Base-by-base conservation (phyloP, 2,329 filamentous ascomycete species). In the Pestalotiopsis fici region DNA sequence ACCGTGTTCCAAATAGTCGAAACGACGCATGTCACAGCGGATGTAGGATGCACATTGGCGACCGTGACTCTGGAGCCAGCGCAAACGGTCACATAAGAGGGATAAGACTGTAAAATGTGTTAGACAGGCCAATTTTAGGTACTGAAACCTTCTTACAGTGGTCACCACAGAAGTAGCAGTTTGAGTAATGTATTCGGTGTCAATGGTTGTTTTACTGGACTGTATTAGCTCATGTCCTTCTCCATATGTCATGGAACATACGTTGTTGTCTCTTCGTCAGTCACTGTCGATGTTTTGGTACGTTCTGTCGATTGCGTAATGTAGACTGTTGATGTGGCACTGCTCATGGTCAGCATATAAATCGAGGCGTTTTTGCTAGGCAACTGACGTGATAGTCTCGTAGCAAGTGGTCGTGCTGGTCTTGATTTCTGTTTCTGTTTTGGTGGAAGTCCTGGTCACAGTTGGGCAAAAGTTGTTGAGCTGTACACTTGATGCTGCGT, bases 371-470 rank as follows among this genome's bases (percentile, higher is more conserved):
- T 57, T 64, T 13, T 64, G 11, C 1, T 35, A 43, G 35, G 13
- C 4, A 13, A 37, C 39, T 31, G 50, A 23, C 23, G 70, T 72
- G 47, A 69, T 66, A 13, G 70, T 70, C 18, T 70, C 69, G 7
- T 66, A 65, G 39, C 62, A 62, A n/a, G 61, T 65, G 15, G 56
- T 56, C 11, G 62, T 64, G 4, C 25, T 43, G 3, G 70, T 74
- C 27, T 70, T 47, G 3, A 70, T 74, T 28, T 70, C 55, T n/a
- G 69, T 72, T 37, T 67, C 56, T 7, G 68, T 68, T 7, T 69
- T 47, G 13, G 69, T 72, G 18, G 59, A 43, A 3, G 43, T 68
- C 23, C 66, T 65, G 21, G 64, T 65, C 11, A 69, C 69, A 15
- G 71, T 74, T 43, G 70, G 23, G 57, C 35, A 56, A 55, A 31